Evolutionary conservation across 148 eudicot species (phyloP).

Genomic region (Cornus florida): DNA sequence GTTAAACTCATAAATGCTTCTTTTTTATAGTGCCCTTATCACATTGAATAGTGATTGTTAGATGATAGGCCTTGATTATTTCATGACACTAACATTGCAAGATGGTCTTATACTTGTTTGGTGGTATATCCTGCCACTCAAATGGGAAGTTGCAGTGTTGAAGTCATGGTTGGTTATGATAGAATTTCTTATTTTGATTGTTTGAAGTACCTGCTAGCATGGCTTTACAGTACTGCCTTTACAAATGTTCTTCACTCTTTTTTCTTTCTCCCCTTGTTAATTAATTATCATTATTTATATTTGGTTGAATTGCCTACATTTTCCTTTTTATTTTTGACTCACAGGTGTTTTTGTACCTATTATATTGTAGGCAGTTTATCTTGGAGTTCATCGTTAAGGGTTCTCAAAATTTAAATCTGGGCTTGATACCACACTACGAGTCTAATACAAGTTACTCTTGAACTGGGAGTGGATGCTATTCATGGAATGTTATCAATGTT

Average conservation of each 20-base stretch:
- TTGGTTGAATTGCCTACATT: not conserved
- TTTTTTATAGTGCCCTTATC: too few species aligned
- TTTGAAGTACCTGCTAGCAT: not conserved
- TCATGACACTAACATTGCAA: too few species aligned
- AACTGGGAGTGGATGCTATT: not conserved
- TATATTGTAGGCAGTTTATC: constrained; percentile 12
- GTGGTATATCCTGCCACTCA: too few species aligned
- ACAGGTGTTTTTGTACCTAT: not conserved
- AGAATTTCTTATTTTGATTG: not conserved
- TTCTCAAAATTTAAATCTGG: not conserved
- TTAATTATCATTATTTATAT: too few species aligned
- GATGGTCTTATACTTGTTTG: too few species aligned
- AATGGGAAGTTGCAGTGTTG: too few species aligned
- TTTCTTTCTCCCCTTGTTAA: not conserved
- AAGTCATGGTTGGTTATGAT: not conserved
- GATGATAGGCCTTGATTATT: too few species aligned
- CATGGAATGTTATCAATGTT: not conserved
- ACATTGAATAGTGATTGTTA: too few species aligned
- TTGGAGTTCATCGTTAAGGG: not conserved
- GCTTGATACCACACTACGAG: not conserved
- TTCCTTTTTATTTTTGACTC: not conserved
- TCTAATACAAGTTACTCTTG: not conserved
- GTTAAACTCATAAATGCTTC: too few species aligned
- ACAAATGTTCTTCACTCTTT: not conserved
- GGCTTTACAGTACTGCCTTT: not conserved